Conservation (phyloP, 2,329 filamentous ascomycete genomes). For the Byssoonygena ceratinophila region DNA sequence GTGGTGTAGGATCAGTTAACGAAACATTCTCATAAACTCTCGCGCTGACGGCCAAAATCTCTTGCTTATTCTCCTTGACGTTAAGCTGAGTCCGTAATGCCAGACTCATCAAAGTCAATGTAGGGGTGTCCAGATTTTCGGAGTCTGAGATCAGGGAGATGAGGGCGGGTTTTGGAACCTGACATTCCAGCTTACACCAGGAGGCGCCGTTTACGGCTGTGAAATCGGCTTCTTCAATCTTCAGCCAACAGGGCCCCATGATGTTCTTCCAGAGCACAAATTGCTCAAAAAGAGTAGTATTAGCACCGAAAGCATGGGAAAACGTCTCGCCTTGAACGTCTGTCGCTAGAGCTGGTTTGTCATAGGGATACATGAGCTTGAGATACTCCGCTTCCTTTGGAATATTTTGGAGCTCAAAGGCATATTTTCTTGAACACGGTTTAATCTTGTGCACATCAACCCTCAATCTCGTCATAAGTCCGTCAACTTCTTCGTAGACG, state of each 20-base stretch:
- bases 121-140: conserved; percentile 71
- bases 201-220: conserved; percentile 78
- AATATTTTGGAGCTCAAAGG: conserved; percentile 79
- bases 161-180: conserved; percentile 65
- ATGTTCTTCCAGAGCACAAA: conserved; percentile 98
- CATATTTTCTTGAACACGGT: conserved; percentile 78
- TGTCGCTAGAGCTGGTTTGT: conserved; percentile 62
- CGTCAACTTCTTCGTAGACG: conserved; percentile 81
- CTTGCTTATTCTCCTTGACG: conserved; percentile 86
- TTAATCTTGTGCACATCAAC: conserved; percentile 93
- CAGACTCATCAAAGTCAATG: conserved; percentile 91
- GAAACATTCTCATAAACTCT: conserved; percentile 86
- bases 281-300: conserved; percentile 90
- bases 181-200: conserved; percentile 90
- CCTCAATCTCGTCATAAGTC: conserved; percentile 74
- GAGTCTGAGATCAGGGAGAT: conserved; percentile 64
- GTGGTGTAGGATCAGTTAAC: conserved; percentile 74
- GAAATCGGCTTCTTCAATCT: conserved; percentile 78
- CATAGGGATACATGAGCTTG: conserved; percentile 92
- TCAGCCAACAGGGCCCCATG: conserved; percentile 97
- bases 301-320: conserved; percentile 85
- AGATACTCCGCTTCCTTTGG: conserved; percentile 85
- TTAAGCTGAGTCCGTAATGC: conserved; percentile 82
- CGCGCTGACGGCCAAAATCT: conserved; percentile 82
- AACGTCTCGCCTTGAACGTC: conserved; percentile 74